Evolutionary conservation across 2,329 filamentous ascomycete species (phyloP).

Genomic region (Daldinia sp.): DNA sequence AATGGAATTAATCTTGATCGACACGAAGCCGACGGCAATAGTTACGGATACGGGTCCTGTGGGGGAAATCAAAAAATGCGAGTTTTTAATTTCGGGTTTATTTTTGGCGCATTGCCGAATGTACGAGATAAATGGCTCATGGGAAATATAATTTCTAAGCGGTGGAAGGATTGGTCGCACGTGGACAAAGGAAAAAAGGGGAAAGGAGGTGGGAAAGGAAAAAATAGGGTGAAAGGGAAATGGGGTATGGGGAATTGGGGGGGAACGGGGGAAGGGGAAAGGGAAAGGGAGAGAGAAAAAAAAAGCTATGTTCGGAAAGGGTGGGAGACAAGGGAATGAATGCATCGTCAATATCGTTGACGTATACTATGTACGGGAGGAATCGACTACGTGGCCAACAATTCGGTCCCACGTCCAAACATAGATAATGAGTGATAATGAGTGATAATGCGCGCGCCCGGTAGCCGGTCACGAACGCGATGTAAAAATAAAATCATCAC

Average conservation of each 20-base stretch:
- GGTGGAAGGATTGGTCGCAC: conserved; percentile 23
- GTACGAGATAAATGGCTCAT: conserved; percentile 32
- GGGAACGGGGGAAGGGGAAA: conserved; percentile 15
- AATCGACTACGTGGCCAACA: conserved; percentile 34
- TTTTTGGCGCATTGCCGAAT: conserved; percentile 3
- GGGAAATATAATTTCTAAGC: conserved; percentile 18
- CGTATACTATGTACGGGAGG: conserved; percentile 33
- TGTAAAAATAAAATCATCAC: conserved; percentile 25
- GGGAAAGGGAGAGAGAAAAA: conserved; percentile 5
- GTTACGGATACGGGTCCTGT: conserved; percentile 9
- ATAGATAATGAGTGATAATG: conserved; percentile 9
- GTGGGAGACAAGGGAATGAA: conserved; percentile 19
- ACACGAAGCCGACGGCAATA: conserved; percentile 23
- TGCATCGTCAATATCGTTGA: conserved; percentile 31
- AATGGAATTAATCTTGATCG: conserved; percentile 20
- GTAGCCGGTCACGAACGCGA: conserved; percentile 24
- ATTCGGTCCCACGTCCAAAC: conserved; percentile 24
- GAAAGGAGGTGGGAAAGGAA: conserved; percentile 15
- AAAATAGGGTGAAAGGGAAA: conserved; percentile 12
- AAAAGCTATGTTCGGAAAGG: conserved; percentile 17
- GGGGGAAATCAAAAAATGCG: conserved; percentile 13
- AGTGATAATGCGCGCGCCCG: conserved; percentile 27
- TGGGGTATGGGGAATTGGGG: conserved; percentile 7
- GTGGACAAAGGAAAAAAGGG: conserved; percentile 20
- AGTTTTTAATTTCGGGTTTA: conserved; percentile 19